Base-by-base conservation (phyloP, 495 filamentous ascomycete species). In the Parathielavia appendiculata region DNA sequence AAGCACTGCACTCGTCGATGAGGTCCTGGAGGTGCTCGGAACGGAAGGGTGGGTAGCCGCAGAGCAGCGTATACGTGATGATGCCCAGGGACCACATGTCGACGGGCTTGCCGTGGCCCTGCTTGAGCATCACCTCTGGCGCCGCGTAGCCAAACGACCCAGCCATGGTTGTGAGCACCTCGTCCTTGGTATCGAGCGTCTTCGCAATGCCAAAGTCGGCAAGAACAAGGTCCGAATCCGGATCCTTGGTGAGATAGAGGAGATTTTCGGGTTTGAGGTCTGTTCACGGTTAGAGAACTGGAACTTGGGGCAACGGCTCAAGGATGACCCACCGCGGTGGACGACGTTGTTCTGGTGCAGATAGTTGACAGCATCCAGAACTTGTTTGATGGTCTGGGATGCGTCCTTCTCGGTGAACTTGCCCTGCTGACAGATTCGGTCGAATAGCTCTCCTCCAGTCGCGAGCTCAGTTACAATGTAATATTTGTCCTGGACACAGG, bases 41-140 rank as follows among this genome's bases (percentile, higher is more conserved):
- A 55, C 93, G 86, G 84, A 97, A 99, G 32, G 93, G 93, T 12
- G 92, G 96, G 74, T 99, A 99, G 51, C 93, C 93, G 73, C 93
- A 99, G 41, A 99, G 89, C n/a, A 99, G 81, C 16, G 95, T 97
- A 75, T 99, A 99, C 32, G 95, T 97, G 68, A 99, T 97, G 63
- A 99, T 92, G 62, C 93, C 93, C 65, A 99, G 79, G 10, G 92
- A 97, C 93, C 93, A 99, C 89, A 99, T 95, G 68, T 99, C 93
- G 32, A 97, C 93, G n/a, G 93, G 89, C 71, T 97, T 97, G 66
- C 95, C 93, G 69, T 99, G 93, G 39, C 95, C 93, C 63, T 89
- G 83, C 78, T 96, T 97, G 49, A 96, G 79, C 93, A 99, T 99
- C 45, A 99, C 92, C 70, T 99, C 93, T 9, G 93, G 93, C 0